Base-by-base conservation (phyloP, 2,329 filamentous ascomycete genomes). In the Fusarium verticillioides region DNA sequence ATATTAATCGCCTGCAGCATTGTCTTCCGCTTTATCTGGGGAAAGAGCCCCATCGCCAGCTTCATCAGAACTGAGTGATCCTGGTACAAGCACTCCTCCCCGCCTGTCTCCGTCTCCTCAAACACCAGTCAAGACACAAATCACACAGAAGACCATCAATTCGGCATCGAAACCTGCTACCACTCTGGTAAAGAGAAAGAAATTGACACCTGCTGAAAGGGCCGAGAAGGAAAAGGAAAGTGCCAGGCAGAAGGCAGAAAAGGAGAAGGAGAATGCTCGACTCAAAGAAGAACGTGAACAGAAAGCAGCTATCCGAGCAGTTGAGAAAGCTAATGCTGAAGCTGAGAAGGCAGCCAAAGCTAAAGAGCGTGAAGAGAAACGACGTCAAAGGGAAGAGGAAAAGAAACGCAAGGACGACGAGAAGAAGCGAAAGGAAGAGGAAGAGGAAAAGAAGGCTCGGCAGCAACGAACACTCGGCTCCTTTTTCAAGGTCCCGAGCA, bases 401-500 rank as follows among this genome's bases (percentile, higher is more conserved):
- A 80, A 82, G 60, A 84, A 82, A 60, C 83, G 82, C 21, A 82
- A 81, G 40, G 79, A 78, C 34, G 84, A 85, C 3, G 81, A 81
- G 39, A 84, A 84, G 58, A 84, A 83, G 32, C 82, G 80, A 59
- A 82, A 85, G 65, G 87, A 86, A 76, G 87, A 88, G 44, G 86
- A 88, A 46, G 85, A 87, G 75, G 84, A 86, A 30, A 88, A 84
- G 73, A 88, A 86, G 78, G 83, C 84, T n/a, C 81, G 84, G 19
- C 85, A 81, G 59, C 87, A 86, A 80, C 82, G 81, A 75, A 85
- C 79, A 66, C 82, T 89, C 19, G 84, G 81, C 50, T 81, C 78
- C 44, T 87, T 88, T 77, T 88, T 88, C 77, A 84, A 81, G 54
- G 72, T 78, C 23, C 79, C 83, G 12, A 77, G 74, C 26, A 83